Evolutionary conservation across 2,329 filamentous ascomycete genomes (phyloP).

Genomic region (Neoascochyta sp.): DNA sequence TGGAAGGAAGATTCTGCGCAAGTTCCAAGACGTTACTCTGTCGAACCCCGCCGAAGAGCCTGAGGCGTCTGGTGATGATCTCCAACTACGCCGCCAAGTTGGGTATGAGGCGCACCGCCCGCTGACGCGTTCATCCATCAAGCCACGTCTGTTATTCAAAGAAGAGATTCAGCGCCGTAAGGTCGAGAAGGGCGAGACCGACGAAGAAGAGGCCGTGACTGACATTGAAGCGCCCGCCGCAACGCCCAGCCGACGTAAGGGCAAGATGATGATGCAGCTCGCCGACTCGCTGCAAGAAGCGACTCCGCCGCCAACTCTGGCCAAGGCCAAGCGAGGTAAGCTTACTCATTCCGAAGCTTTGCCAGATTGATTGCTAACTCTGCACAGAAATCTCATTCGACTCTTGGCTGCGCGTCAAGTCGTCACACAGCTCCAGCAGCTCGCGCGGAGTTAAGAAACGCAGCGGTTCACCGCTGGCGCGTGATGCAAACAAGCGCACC

Average conservation of each 20-base stretch:
- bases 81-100: constrained; percentile 35
- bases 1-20: constrained; percentile 74
- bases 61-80: constrained; percentile 38
- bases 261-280: constrained; percentile 51
- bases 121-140: constrained; percentile 65
- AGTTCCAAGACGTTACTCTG: constrained; percentile 50
- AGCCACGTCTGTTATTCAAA: constrained; percentile 69
- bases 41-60: constrained; percentile 33
- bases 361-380: constrained; percentile 3
- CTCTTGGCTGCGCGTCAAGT: constrained; percentile 65
- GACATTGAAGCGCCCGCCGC: constrained; percentile 47
- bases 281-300: constrained; percentile 45
- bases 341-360: constrained; percentile 12
- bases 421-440: constrained; percentile 31
- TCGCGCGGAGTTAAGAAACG: constrained; percentile 40
- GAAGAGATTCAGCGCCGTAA: constrained; percentile 46
- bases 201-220: constrained; percentile 57
- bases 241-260: constrained; percentile 27
- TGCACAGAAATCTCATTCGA: constrained; percentile 51
- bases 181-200: constrained; percentile 37
- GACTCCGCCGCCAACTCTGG: constrained; percentile 56
- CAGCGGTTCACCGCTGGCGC: constrained; percentile 28
- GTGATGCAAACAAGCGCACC: constrained; percentile 29
- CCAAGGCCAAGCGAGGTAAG: constrained; percentile 59
- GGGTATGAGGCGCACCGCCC: constrained; percentile 45